A percentile compares a stretch with the other conserved stretches of the same genome.
Conservation (phyloP, 2,329 filamentous ascomycete species). For the Penicillium hesseltinei region DNA sequence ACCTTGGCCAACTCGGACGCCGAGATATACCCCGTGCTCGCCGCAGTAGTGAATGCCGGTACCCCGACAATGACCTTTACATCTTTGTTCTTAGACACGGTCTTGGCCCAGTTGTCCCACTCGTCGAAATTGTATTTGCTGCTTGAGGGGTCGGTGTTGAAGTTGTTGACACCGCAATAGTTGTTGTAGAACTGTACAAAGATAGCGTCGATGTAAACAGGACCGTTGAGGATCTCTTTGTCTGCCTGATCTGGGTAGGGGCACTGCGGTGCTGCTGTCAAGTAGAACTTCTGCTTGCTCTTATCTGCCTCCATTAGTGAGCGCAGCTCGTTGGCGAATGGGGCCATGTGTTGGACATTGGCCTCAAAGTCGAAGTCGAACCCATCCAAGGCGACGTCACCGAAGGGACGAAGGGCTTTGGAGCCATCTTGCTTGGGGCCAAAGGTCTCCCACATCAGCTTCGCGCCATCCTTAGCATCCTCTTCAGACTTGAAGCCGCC, state of each 20-base stretch:
- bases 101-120: constrained; percentile 66
- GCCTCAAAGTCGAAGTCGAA: constrained; percentile 77
- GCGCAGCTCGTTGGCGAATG: constrained; percentile 61
- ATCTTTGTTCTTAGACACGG: constrained; percentile 55
- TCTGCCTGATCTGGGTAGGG: constrained; percentile 62
- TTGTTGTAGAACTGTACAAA: constrained; percentile 70
- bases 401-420: constrained; percentile 62
- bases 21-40: constrained; percentile 56
- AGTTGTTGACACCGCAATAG: constrained; percentile 60
- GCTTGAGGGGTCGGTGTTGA: constrained; percentile 46
- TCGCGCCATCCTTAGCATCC: constrained; percentile 56
- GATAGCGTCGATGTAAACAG: constrained; percentile 59
- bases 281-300: constrained; percentile 56
- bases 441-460: constrained; percentile 69
- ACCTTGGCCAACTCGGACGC: constrained; percentile 50
- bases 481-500: constrained; percentile 60
- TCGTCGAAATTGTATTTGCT: constrained; percentile 60
- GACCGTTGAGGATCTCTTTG: constrained; percentile 55
- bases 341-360: constrained; percentile 56
- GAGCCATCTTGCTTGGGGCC: constrained; percentile 53
- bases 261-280: constrained; percentile 68
- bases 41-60: constrained; percentile 54
- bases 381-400: constrained; percentile 64
- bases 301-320: constrained; percentile 52
- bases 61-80: constrained; percentile 64